These are phyloP conservation scores for Camptophora hylomeconis DNA, from an alignment of 2,329 filamentous ascomycete genomes.

Conservation along the genomic window DNA sequence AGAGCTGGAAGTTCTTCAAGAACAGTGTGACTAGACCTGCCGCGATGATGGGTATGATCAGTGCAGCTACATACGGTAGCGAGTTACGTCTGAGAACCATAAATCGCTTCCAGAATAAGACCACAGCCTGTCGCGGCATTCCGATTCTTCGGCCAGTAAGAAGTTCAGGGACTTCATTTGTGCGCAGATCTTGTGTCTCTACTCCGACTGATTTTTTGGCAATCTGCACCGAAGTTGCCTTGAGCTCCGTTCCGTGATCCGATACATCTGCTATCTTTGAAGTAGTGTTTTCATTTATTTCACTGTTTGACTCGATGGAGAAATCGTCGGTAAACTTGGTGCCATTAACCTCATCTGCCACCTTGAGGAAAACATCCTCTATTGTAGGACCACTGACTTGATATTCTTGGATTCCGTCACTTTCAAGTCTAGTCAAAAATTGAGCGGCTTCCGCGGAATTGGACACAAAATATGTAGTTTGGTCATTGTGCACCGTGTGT, in stretches of 20 bases:
- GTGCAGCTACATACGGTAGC: conserved; percentile 60
- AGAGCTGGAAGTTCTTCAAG: conserved; percentile 43
- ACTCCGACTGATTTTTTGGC: conserved; percentile 6
- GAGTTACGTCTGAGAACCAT: conserved; percentile 68
- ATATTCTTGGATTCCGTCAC: conserved; percentile 57
- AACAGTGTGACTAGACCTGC: conserved; percentile 70
- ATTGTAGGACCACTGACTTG: conserved; percentile 80
- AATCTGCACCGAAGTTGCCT: conserved; percentile 9
- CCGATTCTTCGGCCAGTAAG: conserved; percentile 57
- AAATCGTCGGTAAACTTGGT: background rate
- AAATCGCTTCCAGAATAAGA: conserved; percentile 65
- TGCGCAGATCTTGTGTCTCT: conserved; percentile 6
- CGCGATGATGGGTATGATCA: conserved; percentile 66
- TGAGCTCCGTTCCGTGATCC: conserved; percentile 6
- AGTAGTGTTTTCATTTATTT: conserved; percentile 8
- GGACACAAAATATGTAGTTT: conserved; percentile 58
- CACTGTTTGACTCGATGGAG: conserved; percentile 4
- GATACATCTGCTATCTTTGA: conserved; percentile 7
- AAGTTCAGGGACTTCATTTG: conserved; percentile 29
- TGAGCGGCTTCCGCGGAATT: conserved; percentile 57
- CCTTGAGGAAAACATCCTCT: conserved; percentile 79
- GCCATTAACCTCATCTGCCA: conserved; percentile 61
- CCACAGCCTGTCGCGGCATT: conserved; percentile 55
- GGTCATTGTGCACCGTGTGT: conserved; percentile 52
- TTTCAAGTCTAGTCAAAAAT: conserved; percentile 58